Percentiles rank a stretch among this genome's conserved stretches.
phyloP scores from a whole-genome alignment of 2,329 filamentous ascomycete species.

The Penicillium sp. region DNA sequence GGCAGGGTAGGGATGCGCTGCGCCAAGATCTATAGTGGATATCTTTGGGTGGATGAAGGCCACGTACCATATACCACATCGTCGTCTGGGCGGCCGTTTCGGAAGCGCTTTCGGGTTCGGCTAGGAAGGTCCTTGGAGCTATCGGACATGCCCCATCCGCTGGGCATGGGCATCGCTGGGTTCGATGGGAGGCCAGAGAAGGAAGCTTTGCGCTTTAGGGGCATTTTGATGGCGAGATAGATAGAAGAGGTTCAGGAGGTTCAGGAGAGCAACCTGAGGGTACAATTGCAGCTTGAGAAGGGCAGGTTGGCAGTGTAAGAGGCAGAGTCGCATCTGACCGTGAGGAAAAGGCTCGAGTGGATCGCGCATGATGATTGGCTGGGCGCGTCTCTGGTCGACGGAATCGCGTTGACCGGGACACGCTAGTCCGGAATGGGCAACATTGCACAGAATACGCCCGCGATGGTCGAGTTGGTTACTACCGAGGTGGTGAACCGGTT shows the following conservation, averaged over 20 bases:
- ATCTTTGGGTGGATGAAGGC: neutral
- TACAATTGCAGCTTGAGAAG: neutral
- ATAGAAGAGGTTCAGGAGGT: neutral
- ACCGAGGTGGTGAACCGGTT: neutral
- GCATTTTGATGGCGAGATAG: conserved; percentile 42
- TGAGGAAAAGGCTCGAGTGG: conserved; percentile 18
- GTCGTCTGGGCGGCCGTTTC: conserved; percentile 60
- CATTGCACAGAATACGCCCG: conserved; percentile 18
- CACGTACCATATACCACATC: conserved; percentile 55
- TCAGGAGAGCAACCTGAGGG: neutral
- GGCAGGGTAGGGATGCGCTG: neutral
- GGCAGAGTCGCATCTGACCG: conserved; percentile 12
- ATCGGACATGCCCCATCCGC: conserved; percentile 33
- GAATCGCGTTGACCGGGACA: conserved; percentile 25
- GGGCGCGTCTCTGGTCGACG: conserved; percentile 16
- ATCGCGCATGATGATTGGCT: conserved; percentile 17
- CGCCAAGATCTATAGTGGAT: neutral
- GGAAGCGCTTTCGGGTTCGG: conserved; percentile 60
- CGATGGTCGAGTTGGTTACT: too few species aligned
- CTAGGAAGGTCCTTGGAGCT: conserved; percentile 51
- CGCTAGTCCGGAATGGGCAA: conserved; percentile 33
- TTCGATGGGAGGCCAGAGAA: conserved; percentile 47
- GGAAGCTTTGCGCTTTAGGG: conserved; percentile 61
- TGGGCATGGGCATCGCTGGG: conserved; percentile 14
- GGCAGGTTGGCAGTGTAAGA: neutral